Evolutionary conservation across 257 asterid species (phyloP).

Genomic region (Lycium ferocissimum): DNA sequence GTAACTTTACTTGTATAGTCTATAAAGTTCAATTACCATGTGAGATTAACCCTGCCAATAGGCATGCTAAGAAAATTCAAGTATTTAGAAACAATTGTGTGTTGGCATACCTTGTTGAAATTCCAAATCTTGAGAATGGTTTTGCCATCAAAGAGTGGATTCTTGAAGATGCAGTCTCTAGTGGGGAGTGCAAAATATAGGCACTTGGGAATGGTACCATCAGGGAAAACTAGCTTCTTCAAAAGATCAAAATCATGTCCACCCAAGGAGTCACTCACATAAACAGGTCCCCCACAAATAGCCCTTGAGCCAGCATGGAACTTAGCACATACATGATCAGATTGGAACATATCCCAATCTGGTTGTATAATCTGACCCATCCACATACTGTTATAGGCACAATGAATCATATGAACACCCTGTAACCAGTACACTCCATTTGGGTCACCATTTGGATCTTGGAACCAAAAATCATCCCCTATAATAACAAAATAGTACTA

Average conservation of each 20-base stretch:
- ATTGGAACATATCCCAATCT: conserved; percentile 58
- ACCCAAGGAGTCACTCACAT: conserved; percentile 62
- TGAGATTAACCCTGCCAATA: not conserved
- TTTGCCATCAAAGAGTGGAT: conserved; percentile 70
- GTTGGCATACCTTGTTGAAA: conserved; percentile 53
- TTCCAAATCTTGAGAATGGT: conserved; percentile 85
- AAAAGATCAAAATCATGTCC: conserved; percentile 66
- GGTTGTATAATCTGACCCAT: conserved; percentile 51
- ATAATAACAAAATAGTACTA: not conserved
- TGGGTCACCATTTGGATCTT: conserved; percentile 48
- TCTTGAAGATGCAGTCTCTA: conserved; percentile 62
- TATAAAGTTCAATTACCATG: not conserved
- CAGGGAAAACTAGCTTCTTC: conserved; percentile 60
- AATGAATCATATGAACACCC: conserved; percentile 52
- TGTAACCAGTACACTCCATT: conserved; percentile 50
- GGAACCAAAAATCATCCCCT: conserved; percentile 55
- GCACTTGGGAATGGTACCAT: conserved; percentile 72
- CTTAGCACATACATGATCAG: conserved; percentile 47
- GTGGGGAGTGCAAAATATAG: conserved; percentile 71
- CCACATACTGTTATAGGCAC: conserved; percentile 53
- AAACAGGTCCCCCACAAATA: conserved; percentile 48
- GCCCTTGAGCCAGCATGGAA: conserved; percentile 55
- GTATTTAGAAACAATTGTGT: not conserved
- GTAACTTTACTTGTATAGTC: not conserved
- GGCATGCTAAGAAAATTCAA: not conserved